Evolutionary conservation across 768 basidiomycete genomes (phyloP).

Genomic region (Kwoniella dejecticola): DNA sequence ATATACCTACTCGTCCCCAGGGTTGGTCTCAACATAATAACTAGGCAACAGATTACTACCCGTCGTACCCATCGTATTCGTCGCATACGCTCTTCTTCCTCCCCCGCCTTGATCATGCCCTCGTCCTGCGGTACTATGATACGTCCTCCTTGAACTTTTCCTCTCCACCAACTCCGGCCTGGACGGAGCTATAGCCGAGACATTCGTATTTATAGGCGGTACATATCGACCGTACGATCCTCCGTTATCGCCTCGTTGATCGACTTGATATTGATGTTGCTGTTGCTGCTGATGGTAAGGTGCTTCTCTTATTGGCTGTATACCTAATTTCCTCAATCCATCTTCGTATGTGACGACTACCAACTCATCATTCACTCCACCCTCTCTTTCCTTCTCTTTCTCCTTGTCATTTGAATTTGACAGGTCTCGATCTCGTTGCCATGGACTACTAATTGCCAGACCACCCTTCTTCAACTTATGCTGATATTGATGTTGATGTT

Average conservation of each 20-base stretch:
- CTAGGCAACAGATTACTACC: conserved; percentile 33
- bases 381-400: background rate
- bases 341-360: conserved; percentile 33
- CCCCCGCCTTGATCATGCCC: conserved; percentile 1
- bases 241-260: too few relatives aligned
- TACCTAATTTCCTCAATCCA: conserved; percentile 25
- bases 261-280: too few relatives aligned
- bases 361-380: conserved; percentile 14
- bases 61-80: conserved; percentile 6
- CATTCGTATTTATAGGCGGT: too few relatives aligned
- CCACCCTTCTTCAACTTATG: conserved; percentile 10
- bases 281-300: background rate
- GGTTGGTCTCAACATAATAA: conserved; percentile 30
- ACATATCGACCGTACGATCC: too few relatives aligned
- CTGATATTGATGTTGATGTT: background rate
- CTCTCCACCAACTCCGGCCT: background rate
- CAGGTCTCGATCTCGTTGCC: background rate
- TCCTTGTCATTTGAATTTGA: too few relatives aligned
- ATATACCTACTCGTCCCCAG: background rate
- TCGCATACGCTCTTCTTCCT: conserved; percentile 1
- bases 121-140: background rate
- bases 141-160: background rate
- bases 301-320: background rate
- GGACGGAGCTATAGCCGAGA: too few relatives aligned
- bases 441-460: background rate